Evolutionary conservation across 768 basidiomycete genomes (phyloP).

Genomic region (Mycena galopus): DNA sequence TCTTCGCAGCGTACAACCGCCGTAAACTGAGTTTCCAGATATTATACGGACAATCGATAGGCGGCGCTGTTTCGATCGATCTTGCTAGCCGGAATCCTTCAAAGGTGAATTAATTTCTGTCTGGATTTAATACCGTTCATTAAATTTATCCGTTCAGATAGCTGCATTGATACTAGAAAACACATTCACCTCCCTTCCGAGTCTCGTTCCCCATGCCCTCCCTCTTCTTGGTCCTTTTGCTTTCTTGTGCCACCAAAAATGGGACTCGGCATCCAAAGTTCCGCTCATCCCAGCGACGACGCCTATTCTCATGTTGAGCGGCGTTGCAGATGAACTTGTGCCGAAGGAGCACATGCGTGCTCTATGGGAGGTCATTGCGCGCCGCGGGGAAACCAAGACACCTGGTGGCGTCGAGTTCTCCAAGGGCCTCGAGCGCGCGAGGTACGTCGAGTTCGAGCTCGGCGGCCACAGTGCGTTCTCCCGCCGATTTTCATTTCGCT

Average conservation of each 20-base stretch:
- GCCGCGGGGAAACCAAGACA: slow-evolving; percentile 62
- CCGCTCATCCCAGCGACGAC: slow-evolving; percentile 70
- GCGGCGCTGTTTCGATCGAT: slow-evolving; percentile 93
- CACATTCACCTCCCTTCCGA: slow-evolving; percentile 89
- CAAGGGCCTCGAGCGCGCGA: slow-evolving; percentile 65
- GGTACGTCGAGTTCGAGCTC: slow-evolving; percentile 66
- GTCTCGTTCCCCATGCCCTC: slow-evolving; percentile 84
- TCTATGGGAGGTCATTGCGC: slow-evolving; percentile 74
- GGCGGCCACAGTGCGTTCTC: slow-evolving; percentile 66
- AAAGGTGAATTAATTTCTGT: slow-evolving; percentile 56
- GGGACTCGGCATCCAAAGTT: slow-evolving; percentile 83
- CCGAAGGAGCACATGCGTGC: slow-evolving; percentile 82
- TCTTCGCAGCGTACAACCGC: not conserved
- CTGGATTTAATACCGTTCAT: not conserved
- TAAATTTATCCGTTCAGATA: slow-evolving; percentile 60
- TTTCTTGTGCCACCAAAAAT: slow-evolving; percentile 88
- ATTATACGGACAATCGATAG: slow-evolving; percentile 89
- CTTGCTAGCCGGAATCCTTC: slow-evolving; percentile 83
- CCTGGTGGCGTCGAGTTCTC: slow-evolving; percentile 55
- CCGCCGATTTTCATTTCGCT: not conserved
- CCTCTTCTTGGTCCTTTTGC: slow-evolving; percentile 81
- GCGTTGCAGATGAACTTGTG: slow-evolving; percentile 78
- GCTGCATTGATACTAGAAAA: slow-evolving; percentile 90
- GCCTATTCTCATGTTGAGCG: slow-evolving; percentile 89
- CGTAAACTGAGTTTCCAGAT: slow-evolving; percentile 55